Base-by-base conservation (phyloP, 352 stramenopile genomes). In the Thraustochytrium sp. region DNA sequence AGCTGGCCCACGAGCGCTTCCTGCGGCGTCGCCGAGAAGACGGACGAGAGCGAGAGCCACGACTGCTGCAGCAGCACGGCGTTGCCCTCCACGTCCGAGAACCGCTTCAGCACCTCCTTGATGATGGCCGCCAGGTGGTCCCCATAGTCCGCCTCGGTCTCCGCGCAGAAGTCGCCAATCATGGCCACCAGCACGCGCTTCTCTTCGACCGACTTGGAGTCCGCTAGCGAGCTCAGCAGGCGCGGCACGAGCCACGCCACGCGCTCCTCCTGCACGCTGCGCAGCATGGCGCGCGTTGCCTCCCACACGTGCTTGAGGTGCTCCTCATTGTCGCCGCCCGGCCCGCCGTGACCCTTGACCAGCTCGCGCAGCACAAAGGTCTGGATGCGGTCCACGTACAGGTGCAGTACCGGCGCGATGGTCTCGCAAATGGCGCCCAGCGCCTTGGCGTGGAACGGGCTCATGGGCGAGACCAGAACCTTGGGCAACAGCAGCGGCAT, bases 401-500 rank as follows among this genome's bases (percentile, higher is more conserved):
- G 94, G 87, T 99, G 94, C 51, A 99, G 95, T 18, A 96, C 94
- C 21, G 90, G 84, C 37, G 93, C 92, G 0, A 96, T 98, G 36
- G 96, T 96, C 82, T 96, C 89, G 3, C 95, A 93, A 74, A 99
- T 95, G 3, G 92, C 94, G 4, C 89, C 93, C 62, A 99, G 82
- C 49, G 96, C 95, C 48, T 93, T 90, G 4, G 96, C 91, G 26
- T 98, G 91, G 40, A 92, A 93, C 8, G 88, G 87, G 37, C 91
- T 93, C 55, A 99, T 90, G 9, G 97, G 97, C 42, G 88, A 31
- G 21, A 73, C 91, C 31, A 99, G 87, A 51, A 99, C 87, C 59
- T 93, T 94, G 21, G 97, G 96, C 59, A 99, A 94, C 74, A 99
- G 90, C 86, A 98, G 98, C 68, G 96, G 93, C 36, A 99, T 88